A percentile compares a stretch with the other conserved stretches of the same genome.
These are phyloP conservation scores for Paratrypanosoma confusum DNA, from an alignment of 208 protist genomes.

Conservation along the genomic window DNA sequence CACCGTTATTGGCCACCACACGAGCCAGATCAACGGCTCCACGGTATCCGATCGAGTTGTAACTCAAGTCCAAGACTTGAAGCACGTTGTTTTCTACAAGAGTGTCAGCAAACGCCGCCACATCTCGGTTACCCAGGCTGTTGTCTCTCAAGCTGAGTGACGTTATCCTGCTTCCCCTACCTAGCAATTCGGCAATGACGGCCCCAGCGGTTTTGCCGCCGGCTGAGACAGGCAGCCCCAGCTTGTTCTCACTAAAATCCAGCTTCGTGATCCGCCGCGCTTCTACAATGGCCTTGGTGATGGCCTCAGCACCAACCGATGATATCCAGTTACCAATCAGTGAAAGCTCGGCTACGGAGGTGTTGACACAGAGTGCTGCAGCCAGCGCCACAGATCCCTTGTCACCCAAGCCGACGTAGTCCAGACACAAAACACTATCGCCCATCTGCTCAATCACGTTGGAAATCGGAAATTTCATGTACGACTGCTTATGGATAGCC, in stretches of 20 bases:
- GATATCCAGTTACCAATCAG: constrained; percentile 74
- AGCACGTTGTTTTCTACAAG: constrained; percentile 72
- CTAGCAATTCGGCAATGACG: constrained; percentile 55
- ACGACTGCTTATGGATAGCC: constrained; percentile 30
- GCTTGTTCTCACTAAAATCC: constrained; percentile 63
- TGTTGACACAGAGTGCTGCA: constrained; percentile 59
- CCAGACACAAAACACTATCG: constrained; percentile 52
- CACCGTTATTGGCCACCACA: constrained; percentile 65
- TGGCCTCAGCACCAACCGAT: constrained; percentile 40
- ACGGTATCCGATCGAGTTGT: constrained; percentile 73
- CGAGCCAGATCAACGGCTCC: constrained; percentile 62
- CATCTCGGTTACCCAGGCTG: constrained; percentile 54
- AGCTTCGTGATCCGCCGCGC: constrained; percentile 37
- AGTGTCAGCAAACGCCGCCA: constrained; percentile 48
- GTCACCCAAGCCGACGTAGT: constrained; percentile 49
- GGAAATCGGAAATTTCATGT: constrained; percentile 66
- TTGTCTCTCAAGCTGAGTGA: constrained; percentile 62
- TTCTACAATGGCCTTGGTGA: constrained; percentile 54
- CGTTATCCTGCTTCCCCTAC: constrained; percentile 31
- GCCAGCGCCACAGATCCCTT: constrained; percentile 68
- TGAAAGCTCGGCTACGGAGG: constrained; percentile 37
- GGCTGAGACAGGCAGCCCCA: constrained; percentile 24
- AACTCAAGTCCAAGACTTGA: constrained; percentile 70
- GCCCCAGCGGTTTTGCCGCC: constrained; percentile 42
- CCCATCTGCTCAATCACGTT: constrained; percentile 55